Conservation (phyloP, 768 basidiomycete genomes). For the Psilocybe tampanensis region DNA sequence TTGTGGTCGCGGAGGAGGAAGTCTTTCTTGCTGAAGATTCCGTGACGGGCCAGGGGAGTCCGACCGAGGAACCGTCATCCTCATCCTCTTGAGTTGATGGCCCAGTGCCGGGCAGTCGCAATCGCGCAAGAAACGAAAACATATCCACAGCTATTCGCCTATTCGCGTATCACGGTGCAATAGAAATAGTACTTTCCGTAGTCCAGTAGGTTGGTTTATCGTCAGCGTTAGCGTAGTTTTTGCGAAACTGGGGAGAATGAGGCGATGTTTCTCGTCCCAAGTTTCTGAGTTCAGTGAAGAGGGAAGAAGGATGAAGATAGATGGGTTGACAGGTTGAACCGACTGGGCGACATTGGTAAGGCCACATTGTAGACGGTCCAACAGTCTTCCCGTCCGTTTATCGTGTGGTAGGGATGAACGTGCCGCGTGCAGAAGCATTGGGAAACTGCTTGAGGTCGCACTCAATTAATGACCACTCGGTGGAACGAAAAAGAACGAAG, state of each 20-base stretch:
- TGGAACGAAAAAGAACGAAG: not conserved
- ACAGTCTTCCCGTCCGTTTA: not conserved
- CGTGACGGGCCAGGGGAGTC: slow-evolving; percentile 31
- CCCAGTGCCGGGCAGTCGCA: slow-evolving; percentile 12
- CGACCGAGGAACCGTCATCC: slow-evolving; percentile 19
- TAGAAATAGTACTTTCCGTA: not conserved
- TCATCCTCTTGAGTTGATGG: slow-evolving; percentile 11
- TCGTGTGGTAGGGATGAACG: not conserved
- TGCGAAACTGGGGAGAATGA: not conserved
- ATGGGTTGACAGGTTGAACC: not conserved
- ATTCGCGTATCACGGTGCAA: not conserved
- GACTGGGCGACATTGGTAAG: not conserved
- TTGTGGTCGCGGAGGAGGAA: slow-evolving; percentile 1
- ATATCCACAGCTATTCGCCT: not conserved
- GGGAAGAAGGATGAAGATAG: not conserved
- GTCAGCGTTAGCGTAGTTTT: not conserved
- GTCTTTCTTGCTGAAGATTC: slow-evolving; percentile 19
- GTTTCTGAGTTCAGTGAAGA: not conserved
- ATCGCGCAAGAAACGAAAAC: slow-evolving; percentile 26
- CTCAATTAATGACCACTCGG: too few relatives aligned
- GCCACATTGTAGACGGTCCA: not conserved
- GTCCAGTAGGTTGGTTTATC: not conserved
- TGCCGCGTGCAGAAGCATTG: not conserved
- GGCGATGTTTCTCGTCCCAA: not conserved
- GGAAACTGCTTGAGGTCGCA: not conserved